Conservation (phyloP, 257 asterid genomes). For the Henckelia pumila region DNA sequence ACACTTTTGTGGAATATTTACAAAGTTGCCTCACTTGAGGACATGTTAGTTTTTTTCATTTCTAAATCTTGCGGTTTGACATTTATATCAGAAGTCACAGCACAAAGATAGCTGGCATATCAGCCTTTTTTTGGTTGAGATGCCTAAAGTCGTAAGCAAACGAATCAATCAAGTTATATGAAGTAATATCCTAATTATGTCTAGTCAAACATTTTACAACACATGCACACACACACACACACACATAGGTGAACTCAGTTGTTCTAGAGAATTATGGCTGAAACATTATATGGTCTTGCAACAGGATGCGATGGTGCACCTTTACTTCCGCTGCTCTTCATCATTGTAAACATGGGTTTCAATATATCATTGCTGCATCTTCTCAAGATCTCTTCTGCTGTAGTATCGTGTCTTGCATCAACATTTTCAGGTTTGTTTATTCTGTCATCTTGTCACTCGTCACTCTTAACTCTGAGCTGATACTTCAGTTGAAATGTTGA, state of each 20-base stretch:
- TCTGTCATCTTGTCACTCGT: background rate
- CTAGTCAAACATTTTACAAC: background rate
- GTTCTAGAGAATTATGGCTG: slow-evolving; percentile 12
- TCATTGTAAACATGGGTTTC: slow-evolving; percentile 83
- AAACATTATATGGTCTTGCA: slow-evolving; percentile 17
- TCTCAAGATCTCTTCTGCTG: slow-evolving; percentile 93
- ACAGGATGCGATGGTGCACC: slow-evolving; percentile 96
- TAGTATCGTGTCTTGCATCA: slow-evolving; percentile 92
- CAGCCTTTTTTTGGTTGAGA: background rate
- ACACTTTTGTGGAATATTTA: background rate
- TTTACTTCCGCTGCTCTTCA: slow-evolving; percentile 71
- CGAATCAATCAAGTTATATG: background rate
- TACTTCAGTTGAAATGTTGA: background rate
- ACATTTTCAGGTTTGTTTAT: slow-evolving; percentile 74
- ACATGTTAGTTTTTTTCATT: background rate
- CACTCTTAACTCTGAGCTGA: slow-evolving; percentile 10
- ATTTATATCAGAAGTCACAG: background rate
- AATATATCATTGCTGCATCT: slow-evolving; percentile 83
- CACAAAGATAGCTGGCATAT: background rate
- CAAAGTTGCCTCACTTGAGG: background rate
- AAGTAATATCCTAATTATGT: background rate
- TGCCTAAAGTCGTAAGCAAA: background rate
- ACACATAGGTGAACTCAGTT: background rate
- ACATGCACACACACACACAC: background rate
- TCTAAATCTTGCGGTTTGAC: background rate